Evolutionary conservation across 2,329 filamentous ascomycete species (phyloP).

Genomic region (Onygenales sp.): DNA sequence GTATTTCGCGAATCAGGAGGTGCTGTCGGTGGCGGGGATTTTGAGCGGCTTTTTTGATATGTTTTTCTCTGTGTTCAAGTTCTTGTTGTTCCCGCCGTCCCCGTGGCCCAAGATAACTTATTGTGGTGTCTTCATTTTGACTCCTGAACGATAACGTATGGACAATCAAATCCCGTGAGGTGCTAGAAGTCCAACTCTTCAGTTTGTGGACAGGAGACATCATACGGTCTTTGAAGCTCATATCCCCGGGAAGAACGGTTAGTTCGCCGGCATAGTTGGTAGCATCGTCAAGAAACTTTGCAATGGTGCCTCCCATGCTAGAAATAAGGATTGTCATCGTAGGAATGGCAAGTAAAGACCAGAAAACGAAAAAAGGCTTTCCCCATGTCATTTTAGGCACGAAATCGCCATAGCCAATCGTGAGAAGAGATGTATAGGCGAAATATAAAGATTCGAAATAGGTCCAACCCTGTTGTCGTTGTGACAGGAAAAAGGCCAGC

Average conservation of each 20-base stretch:
- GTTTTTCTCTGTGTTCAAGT: not conserved
- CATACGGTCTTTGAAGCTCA: constrained; percentile 19
- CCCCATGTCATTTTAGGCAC: constrained; percentile 24
- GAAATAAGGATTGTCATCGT: constrained; percentile 32
- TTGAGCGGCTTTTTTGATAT: constrained; percentile 4
- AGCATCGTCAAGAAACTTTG: constrained; percentile 45
- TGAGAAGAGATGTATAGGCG: constrained; percentile 28
- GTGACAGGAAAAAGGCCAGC: constrained; percentile 26
- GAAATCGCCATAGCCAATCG: constrained; percentile 32
- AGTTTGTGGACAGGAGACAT: constrained; percentile 12
- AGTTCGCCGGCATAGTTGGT: constrained; percentile 47
- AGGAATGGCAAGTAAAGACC: constrained; percentile 31
- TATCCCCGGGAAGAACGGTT: constrained; percentile 44
- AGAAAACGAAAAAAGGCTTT: constrained; percentile 31
- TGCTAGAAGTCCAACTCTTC: constrained; percentile 16
- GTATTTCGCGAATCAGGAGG: constrained; percentile 28
- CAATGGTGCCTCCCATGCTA: constrained; percentile 30
- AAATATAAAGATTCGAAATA: constrained; percentile 32
- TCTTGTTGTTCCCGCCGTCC: constrained; percentile 7
- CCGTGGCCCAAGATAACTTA: not conserved
- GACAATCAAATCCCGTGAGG: constrained; percentile 11
- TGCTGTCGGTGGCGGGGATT: constrained; percentile 38
- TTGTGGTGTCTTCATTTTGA: not conserved
- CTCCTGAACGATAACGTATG: not conserved
- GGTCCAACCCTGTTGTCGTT: constrained; percentile 22